Evolutionary conservation across 352 stramenopile genomes (phyloP).

Genomic region (Thalassiosira mediterranea): DNA sequence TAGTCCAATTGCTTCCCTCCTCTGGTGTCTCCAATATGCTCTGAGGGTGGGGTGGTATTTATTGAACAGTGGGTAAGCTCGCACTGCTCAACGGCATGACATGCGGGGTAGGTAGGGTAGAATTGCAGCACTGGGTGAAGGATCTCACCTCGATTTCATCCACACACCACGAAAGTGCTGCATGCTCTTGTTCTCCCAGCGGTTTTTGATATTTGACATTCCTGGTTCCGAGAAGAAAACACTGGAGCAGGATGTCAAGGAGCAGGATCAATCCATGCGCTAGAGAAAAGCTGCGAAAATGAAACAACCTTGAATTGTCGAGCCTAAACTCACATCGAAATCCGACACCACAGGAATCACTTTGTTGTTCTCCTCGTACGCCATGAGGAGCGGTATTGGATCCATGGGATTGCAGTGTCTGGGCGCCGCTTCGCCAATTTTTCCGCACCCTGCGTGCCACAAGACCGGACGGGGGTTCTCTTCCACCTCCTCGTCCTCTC

Average conservation of each 20-base stretch:
- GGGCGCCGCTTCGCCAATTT: not conserved
- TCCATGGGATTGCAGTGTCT: constrained; percentile 16
- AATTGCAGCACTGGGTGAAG: too few species aligned
- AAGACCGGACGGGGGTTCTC: constrained; percentile 24
- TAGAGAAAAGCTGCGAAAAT: constrained; percentile 3
- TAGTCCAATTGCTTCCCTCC: constrained; percentile 45
- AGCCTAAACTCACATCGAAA: too few species aligned
- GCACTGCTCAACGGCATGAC: too few species aligned
- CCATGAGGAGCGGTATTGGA: constrained; percentile 55
- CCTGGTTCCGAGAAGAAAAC: constrained; percentile 59
- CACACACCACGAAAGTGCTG: constrained; percentile 61
- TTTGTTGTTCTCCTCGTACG: constrained; percentile 61
- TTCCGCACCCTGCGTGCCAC: constrained; percentile 19
- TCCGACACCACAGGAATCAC: constrained; percentile 65
- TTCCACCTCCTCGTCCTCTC: too few species aligned
- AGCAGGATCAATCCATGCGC: not conserved
- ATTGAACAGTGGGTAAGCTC: too few species aligned
- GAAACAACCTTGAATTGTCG: constrained; percentile 14
- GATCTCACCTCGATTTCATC: constrained; percentile 53
- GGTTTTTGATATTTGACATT: constrained; percentile 46
- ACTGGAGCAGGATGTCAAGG: not conserved
- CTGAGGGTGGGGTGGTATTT: too few species aligned
- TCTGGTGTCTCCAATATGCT: constrained; percentile 40
- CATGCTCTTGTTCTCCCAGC: constrained; percentile 50
- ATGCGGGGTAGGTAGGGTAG: too few species aligned